These are phyloP conservation scores for Mollisiaceae sp. DNA, from an alignment of 2,329 filamentous ascomycete genomes.

Conservation along the genomic window DNA sequence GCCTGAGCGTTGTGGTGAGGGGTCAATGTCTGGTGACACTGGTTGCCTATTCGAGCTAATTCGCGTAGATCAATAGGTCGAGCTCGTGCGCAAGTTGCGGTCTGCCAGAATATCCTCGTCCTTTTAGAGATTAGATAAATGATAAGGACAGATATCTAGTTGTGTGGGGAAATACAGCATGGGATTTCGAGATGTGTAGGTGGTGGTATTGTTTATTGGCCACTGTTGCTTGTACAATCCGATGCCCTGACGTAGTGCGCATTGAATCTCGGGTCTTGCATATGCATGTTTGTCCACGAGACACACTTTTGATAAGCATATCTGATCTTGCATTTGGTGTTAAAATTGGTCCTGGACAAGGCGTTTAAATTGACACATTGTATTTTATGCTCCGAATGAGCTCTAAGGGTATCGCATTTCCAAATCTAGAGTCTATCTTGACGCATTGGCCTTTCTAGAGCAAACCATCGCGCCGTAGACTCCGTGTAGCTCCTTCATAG, in stretches of 20 bases:
- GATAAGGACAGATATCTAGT: constrained; percentile 18
- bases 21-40: constrained; percentile 6
- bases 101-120: neutral
- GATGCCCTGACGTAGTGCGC: constrained; percentile 18
- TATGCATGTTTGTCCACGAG: constrained; percentile 28
- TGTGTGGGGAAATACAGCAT: constrained; percentile 16
- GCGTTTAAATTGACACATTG: constrained; percentile 1
- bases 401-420: constrained; percentile 7
- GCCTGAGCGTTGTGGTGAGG: constrained; percentile 5
- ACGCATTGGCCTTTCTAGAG: neutral
- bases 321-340: constrained; percentile 20
- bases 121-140: neutral
- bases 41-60: constrained; percentile 17
- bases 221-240: constrained; percentile 7
- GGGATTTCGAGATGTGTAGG: constrained; percentile 18
- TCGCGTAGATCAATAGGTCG: neutral
- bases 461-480: neutral
- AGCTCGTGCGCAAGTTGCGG: constrained; percentile 22
- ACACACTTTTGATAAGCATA: constrained; percentile 23
- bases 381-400: constrained; percentile 2
- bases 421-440: constrained; percentile 6
- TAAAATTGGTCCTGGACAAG: constrained; percentile 19
- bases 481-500: neutral
- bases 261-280: constrained; percentile 12
- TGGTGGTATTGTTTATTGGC: constrained; percentile 13